Conservation (phyloP, 2,329 filamentous ascomycete species). For the Colletotrichum spinosum region DNA sequence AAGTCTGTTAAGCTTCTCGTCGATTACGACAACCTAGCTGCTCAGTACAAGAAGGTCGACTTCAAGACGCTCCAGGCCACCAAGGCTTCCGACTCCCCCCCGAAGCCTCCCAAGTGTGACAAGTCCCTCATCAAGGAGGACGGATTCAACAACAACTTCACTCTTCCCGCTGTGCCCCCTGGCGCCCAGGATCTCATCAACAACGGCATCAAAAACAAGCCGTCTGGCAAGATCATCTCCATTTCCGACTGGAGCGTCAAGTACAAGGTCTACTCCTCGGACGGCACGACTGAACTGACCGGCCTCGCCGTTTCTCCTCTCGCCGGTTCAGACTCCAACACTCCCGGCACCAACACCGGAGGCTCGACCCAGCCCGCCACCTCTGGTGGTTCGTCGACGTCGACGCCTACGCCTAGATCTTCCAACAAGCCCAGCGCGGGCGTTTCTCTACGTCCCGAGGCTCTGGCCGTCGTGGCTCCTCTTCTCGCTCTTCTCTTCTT, state of each 20-base stretch:
- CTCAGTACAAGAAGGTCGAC: slow-evolving; percentile 81
- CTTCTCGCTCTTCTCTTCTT: slow-evolving; percentile 36
- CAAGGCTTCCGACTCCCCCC: slow-evolving; percentile 65
- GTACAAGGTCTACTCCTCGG: slow-evolving; percentile 53
- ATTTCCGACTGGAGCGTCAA: slow-evolving; percentile 73
- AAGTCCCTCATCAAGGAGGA: slow-evolving; percentile 73
- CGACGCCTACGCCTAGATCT: slow-evolving; percentile 25
- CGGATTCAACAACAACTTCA: slow-evolving; percentile 83
- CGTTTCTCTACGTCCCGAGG: slow-evolving; percentile 27
- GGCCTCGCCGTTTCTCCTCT: slow-evolving; percentile 62
- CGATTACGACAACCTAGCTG: slow-evolving; percentile 80
- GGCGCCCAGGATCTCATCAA: slow-evolving; percentile 80
- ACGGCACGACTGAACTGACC: slow-evolving; percentile 53
- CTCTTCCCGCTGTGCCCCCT: slow-evolving; percentile 75
- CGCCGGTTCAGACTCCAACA: slow-evolving; percentile 57
- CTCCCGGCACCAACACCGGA: slow-evolving; percentile 55
- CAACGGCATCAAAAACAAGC: slow-evolving; percentile 76
- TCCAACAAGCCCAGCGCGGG: slow-evolving; percentile 46
- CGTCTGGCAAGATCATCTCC: slow-evolving; percentile 74
- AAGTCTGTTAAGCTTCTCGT: slow-evolving; percentile 67
- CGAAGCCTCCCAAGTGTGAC: slow-evolving; percentile 71
- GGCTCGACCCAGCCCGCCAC: slow-evolving; percentile 26
- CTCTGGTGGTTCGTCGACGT: slow-evolving; percentile 34
- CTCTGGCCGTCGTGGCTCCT: slow-evolving; percentile 29
- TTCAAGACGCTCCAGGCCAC: slow-evolving; percentile 73